Evolutionary conservation across 495 filamentous ascomycete species (phyloP).

Genomic region (Neurospora pannonica): DNA sequence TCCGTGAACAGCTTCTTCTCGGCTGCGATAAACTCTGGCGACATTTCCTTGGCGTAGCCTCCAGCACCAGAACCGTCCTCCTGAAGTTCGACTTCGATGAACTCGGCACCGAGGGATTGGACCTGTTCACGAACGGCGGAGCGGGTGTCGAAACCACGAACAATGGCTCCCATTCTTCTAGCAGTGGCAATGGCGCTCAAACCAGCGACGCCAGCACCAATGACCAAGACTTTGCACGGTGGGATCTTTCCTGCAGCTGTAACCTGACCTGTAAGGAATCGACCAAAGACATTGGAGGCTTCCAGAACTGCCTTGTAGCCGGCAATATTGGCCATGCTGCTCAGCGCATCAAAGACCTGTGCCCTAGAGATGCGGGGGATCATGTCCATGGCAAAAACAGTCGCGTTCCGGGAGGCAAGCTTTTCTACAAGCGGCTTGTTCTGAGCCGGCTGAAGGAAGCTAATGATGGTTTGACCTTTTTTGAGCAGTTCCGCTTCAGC

Average conservation of each 20-base stretch:
- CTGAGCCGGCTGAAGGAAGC: constrained; percentile 65
- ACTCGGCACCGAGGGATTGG: constrained; percentile 74
- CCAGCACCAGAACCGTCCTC: constrained; percentile 75
- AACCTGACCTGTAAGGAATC: constrained; percentile 73
- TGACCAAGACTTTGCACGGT: constrained; percentile 72
- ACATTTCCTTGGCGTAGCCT: constrained; percentile 83
- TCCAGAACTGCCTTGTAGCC: constrained; percentile 80
- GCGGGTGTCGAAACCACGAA: constrained; percentile 74
- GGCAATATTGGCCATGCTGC: constrained; percentile 81
- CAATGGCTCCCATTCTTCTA: constrained; percentile 71
- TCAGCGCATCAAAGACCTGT: constrained; percentile 70
- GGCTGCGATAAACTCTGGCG: constrained; percentile 76
- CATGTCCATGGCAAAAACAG: constrained; percentile 75
- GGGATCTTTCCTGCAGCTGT: constrained; percentile 78
- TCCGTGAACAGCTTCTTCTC: constrained; percentile 82
- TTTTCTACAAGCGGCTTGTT: constrained; percentile 60
- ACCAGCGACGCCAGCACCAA: constrained; percentile 74
- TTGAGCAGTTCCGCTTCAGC: constrained; percentile 53
- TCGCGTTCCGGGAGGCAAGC: constrained; percentile 53
- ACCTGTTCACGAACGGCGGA: constrained; percentile 73
- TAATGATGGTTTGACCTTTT: constrained; percentile 59
- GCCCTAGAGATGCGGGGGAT: constrained; percentile 76
- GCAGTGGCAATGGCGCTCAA: constrained; percentile 74
- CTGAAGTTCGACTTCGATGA: constrained; percentile 73
- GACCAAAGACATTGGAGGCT: constrained; percentile 72